Evolutionary conservation across 2,329 filamentous ascomycete species (phyloP), one percentile per base, ranked within the genome.

Genomic region (Botrytis medusae): DNA sequence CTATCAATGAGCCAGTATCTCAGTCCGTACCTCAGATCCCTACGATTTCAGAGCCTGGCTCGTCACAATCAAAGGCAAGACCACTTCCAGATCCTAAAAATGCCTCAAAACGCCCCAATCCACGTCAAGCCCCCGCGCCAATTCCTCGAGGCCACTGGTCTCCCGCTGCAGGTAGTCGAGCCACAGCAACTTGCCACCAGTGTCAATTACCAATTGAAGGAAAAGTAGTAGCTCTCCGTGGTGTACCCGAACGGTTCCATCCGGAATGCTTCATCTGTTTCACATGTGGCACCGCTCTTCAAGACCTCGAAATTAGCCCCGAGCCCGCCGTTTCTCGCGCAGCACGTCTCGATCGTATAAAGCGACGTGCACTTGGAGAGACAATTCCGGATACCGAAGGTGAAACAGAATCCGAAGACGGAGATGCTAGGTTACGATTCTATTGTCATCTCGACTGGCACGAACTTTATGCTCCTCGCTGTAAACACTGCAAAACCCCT

Each of bases 381-480:
- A 80, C 88, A 0, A 82, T 93, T 18, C 84, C 89, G 9, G 91
- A 93, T 74, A 84, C 87, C 69, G 89, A 90, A 2, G 88, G 88
- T 44, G 84, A 89, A 80, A 91, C 90, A 18, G 87, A 88, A 82
- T 87, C 87, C 4, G 91, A 93, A 76, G 92, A 95, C 78, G 91
- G 92, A 60, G 92, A 95, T 80, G 87, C 89, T 54, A 86, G 89
- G 18, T 84, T 93, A 63, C 90, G 95, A 18, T 98, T 98, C 87
- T 99, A 93, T 84, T 99, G 96, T 83, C 95, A 98, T 81, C 88
- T 99, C n/a, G 96, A 99, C 85, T 99, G 95, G 89, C 96, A 99
- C 82, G 96, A 99, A 83, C 86, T 92, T 71, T 99, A 93, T 83
- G 94, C 93, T 46, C 96, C 96, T 7, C 90, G 94, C 60, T 99